Base-by-base conservation (phyloP, 805 yeast genomes). In the Hagleromyces aurorensis region DNA sequence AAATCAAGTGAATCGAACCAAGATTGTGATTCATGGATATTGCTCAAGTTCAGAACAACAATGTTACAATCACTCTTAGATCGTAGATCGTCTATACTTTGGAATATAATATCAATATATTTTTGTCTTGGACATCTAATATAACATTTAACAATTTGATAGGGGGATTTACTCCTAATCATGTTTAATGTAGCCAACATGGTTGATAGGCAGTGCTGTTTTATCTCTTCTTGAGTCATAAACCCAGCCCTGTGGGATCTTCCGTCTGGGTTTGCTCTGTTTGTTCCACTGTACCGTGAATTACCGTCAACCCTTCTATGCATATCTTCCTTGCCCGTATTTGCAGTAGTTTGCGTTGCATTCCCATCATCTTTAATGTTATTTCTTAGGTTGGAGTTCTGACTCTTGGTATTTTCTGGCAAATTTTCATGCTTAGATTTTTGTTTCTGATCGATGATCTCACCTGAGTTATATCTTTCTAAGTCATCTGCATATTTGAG, bases 21-120 rank as follows among this genome's bases (percentile, higher is more conserved):
- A 3, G 45, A 32, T 3, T 40, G 37, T 1, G 61, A 49, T 36
- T 55, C 59, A 31, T 52, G 55, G n/a, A 57, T 27, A 33, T 55
- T 57, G 28, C 46, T 55, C 16, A 55, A 32, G 21, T 53, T 48
- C 23, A 57, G 23, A 8, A 57, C 45, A 2, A 57, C 57, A 7
- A 55, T 46, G 28, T 57, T 57, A 35, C 61, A 55, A 22, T 48
- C 52, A 6, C 58, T 52, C 30, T 46, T 46, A 4, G 48, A 32
- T 38, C 60, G 41, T 38, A 58, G 25, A 24, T 55, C 49, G 42
- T 46, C 38, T 34, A 55, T 29, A 38, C 38, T 45, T 33, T 52
- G 54, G 30, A 40, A 48, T 12, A 45, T 29, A 21, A 45, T 30
- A 23, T 52, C 57, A 7, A 43, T 33, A 25, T 51, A 56, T 12